These are phyloP conservation scores for Diaporthe citrichinensis DNA, from an alignment of 2,329 filamentous ascomycete genomes.

Conservation along the genomic window DNA sequence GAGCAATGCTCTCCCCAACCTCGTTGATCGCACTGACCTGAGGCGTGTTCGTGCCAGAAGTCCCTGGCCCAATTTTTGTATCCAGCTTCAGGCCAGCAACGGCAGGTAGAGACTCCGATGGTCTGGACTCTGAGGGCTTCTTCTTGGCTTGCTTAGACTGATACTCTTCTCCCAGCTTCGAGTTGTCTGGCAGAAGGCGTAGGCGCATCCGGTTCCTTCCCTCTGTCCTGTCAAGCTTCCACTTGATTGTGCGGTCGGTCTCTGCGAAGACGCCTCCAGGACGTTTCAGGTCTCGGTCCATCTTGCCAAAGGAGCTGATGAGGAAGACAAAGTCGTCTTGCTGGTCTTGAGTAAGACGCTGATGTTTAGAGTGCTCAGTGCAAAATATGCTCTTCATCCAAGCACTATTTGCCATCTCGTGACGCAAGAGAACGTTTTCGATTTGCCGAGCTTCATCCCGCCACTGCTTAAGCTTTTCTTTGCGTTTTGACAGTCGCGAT, in stretches of 20 bases:
- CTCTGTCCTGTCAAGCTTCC: constrained; percentile 96
- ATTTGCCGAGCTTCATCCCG: constrained; percentile 75
- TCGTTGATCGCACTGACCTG: constrained; percentile 36
- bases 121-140: constrained; percentile 44
- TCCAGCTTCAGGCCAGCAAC: constrained; percentile 40
- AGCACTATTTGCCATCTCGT: constrained; percentile 87
- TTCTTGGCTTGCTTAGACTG: constrained; percentile 76
- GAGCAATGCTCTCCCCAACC: constrained; percentile 38
- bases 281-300: constrained; percentile 83
- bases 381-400: constrained; percentile 98
- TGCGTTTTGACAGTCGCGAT: constrained; percentile 78
- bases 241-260: constrained; percentile 72
- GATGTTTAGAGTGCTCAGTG: constrained; percentile 92
- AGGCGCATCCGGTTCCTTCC: constrained; percentile 95
- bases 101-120: constrained; percentile 43
- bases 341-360: constrained; percentile 90
- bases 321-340: constrained; percentile 90
- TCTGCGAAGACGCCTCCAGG: constrained; percentile 86
- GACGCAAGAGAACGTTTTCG: constrained; percentile 82
- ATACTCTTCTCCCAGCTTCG: constrained; percentile 78
- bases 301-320: constrained; percentile 80
- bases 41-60: constrained; percentile 32
- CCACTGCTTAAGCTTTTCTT: constrained; percentile 88
- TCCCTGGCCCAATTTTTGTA: constrained; percentile 48
- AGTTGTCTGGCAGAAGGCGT: constrained; percentile 84